Percentiles rank a stretch among this genome's conserved stretches.
phyloP scores from a whole-genome alignment of 106 monocot genomes.

The Dendrobium officinale region DNA sequence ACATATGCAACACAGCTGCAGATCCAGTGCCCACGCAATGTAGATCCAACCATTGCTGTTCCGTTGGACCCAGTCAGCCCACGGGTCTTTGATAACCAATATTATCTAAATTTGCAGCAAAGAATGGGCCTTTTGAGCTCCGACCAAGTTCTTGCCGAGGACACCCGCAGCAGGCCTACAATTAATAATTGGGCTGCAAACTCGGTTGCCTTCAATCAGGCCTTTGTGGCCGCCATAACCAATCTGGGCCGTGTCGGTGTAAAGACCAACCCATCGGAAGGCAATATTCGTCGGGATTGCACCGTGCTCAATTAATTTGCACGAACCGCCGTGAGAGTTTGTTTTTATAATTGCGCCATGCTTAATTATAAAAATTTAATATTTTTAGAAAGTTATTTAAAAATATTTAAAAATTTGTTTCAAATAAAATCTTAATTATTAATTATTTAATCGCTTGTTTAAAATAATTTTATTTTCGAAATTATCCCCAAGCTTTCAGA shows the following conservation, averaged over 20 bases:
- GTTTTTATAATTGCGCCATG: conserved; percentile 10
- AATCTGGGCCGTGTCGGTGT: conserved; percentile 39
- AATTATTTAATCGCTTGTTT: too few species aligned
- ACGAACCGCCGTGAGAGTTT: not conserved
- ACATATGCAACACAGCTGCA: conserved; percentile 38
- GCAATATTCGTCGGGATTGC: conserved; percentile 38
- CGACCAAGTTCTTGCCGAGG: conserved; percentile 44
- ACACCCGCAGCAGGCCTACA: conserved; percentile 22
- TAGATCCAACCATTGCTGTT: conserved; percentile 23
- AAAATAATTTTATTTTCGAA: too few species aligned
- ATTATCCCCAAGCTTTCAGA: too few species aligned
- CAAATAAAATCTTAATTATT: too few species aligned
- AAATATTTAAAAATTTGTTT: too few species aligned
- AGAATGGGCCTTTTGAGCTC: conserved; percentile 64
- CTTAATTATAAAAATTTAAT: conserved; percentile 17
- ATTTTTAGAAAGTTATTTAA: too few species aligned
- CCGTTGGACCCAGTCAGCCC: conserved; percentile 57
- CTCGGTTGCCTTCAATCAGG: conserved; percentile 17
- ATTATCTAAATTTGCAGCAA: conserved; percentile 55
- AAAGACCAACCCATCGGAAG: conserved; percentile 24
- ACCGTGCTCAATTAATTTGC: conserved; percentile 18
- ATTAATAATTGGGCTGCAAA: conserved; percentile 25
- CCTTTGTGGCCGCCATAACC: conserved; percentile 36
- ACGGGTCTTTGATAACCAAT: conserved; percentile 55
- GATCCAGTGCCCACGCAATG: conserved; percentile 26